Conservation (phyloP, 192 early-diverging fungal species). For the Kappamyces sp. region DNA sequence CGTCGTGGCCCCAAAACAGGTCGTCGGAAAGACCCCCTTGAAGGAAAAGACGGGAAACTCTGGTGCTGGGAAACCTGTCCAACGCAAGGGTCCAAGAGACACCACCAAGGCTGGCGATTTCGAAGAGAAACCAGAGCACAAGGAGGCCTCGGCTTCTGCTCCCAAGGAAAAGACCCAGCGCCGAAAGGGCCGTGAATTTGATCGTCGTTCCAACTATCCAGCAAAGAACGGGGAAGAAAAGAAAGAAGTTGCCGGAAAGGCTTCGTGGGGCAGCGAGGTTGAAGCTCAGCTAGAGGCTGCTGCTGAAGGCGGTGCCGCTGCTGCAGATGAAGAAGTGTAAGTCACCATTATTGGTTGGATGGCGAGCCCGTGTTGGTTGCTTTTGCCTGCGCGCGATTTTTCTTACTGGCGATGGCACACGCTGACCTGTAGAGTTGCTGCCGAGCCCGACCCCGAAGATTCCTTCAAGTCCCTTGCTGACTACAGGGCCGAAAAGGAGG, state of each 20-base stretch:
- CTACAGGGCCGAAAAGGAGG: slow-evolving; percentile 58
- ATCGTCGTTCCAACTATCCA: slow-evolving; percentile 75
- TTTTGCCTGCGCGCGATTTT: slow-evolving; percentile 3
- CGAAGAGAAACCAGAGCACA: background rate
- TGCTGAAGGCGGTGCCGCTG: slow-evolving; percentile 48
- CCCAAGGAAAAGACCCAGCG: slow-evolving; percentile 24
- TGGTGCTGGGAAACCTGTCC: too few relatives aligned
- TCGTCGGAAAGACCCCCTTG: too few relatives aligned
- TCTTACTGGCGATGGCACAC: slow-evolving; percentile 14
- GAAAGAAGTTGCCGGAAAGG: slow-evolving; percentile 72
- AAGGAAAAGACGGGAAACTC: too few relatives aligned
- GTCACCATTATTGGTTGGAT: slow-evolving; percentile 3
- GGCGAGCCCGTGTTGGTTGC: background rate
- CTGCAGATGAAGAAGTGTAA: slow-evolving; percentile 18
- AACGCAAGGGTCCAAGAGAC: too few relatives aligned
- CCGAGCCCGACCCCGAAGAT: slow-evolving; percentile 66
- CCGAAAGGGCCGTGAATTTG: slow-evolving; percentile 76
- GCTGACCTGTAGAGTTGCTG: background rate
- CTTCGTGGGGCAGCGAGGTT: slow-evolving; percentile 71
- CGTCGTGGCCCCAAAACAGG: too few relatives aligned
- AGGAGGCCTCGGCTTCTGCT: background rate
- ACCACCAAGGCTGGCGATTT: too few relatives aligned
- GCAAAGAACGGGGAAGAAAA: slow-evolving; percentile 77
- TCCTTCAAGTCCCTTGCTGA: slow-evolving; percentile 81
- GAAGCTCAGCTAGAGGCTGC: slow-evolving; percentile 46